Evolutionary conservation across 495 filamentous ascomycete species (phyloP), one percentile per base, ranked within the genome.

Genomic region (Rhypophila decipiens): DNA sequence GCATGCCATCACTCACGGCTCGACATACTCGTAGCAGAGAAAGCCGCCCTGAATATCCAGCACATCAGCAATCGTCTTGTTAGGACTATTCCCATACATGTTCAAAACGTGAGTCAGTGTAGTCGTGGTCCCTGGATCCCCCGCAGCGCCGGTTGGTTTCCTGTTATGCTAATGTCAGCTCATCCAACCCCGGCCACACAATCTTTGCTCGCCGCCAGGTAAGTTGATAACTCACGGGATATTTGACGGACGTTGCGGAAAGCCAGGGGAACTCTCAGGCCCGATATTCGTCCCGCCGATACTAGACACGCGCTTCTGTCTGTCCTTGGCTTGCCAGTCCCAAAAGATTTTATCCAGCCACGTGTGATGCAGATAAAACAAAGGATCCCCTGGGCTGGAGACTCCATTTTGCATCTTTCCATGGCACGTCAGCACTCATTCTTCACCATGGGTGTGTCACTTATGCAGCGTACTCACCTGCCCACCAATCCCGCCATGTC

Each of bases 321-420:
- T 52, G 47, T 70, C 50, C 15, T 52, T 35, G 11, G 66, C 53
- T 52, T 78, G 75, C 74, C 76, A 79, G 3, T 59, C 45, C 52
- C 60, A 62, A 72, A 73, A 79, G 17, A 77, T 5, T 3, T 67
- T 66, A 52, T 78, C 75, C 5, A 79, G 57, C 55, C 68, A 72
- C 8, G 62, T 61, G 51, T 78, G 74, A 44, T 79, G 75, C 20
- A 78, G 58, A 42, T 67, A 73, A 47, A 79, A 79, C 0, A 72
- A 52, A 20, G 75, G 75, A 42, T 79, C 75, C 8, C 62, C 64
- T 4, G 64, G 64, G 29, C 55, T 60, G 11, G 51, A 24, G 33
- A 56, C 39, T 5, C 49, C 13, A 19, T 65, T 61, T 5, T 51
- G n/a, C 65, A 68, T 66, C 64, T n/a, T n/a, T n/a, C n/a, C n/a